Percentiles rank a stretch among this genome's conserved stretches.
These are phyloP conservation scores for Epithemia pelagica DNA, from an alignment of 108 stramenopile species.

Conservation along the genomic window DNA sequence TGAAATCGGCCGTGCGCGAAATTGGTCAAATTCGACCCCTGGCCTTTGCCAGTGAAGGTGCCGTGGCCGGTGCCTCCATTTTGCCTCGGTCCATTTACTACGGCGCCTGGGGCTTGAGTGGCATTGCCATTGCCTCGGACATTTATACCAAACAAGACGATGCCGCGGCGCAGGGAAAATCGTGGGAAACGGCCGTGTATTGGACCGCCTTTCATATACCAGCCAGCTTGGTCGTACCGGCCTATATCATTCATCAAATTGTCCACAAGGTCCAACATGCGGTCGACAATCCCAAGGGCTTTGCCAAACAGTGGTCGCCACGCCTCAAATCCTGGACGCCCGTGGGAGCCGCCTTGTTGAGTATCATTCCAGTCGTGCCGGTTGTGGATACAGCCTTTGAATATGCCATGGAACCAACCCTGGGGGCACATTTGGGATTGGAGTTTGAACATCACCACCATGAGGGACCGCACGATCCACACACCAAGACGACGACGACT, in stretches of 20 bases:
- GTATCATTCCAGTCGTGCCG: slow-evolving; percentile 21
- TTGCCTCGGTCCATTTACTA: slow-evolving; percentile 15
- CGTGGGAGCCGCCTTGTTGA: slow-evolving; percentile 17
- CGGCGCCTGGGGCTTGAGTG: slow-evolving; percentile 15
- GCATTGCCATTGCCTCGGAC: slow-evolving; percentile 16
- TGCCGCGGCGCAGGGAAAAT: slow-evolving; percentile 3
- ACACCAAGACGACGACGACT: not conserved
- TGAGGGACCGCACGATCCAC: no score
- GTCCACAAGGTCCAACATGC: slow-evolving; percentile 7
- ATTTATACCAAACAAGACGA: slow-evolving; percentile 19
- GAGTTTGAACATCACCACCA: slow-evolving; percentile 11
- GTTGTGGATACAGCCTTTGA: slow-evolving; percentile 16
- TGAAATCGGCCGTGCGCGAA: slow-evolving; percentile 12
- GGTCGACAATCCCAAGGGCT: slow-evolving; percentile 10
- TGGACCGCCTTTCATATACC: slow-evolving; percentile 29
- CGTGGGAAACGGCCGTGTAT: slow-evolving; percentile 10
- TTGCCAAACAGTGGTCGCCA: slow-evolving; percentile 6
- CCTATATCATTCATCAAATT: slow-evolving; percentile 17
- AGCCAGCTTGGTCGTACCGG: slow-evolving; percentile 22
- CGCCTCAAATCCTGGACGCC: slow-evolving; percentile 11
- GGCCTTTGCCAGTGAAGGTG: slow-evolving; percentile 29
- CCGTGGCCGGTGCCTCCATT: slow-evolving; percentile 16
- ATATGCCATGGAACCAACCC: slow-evolving; percentile 21
- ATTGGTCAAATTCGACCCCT: slow-evolving; percentile 16
- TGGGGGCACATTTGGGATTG: slow-evolving; percentile 19